Conservation (phyloP, 1,284 basidiomycete genomes). For the Erythrobasidium hasegawianum region DNA sequence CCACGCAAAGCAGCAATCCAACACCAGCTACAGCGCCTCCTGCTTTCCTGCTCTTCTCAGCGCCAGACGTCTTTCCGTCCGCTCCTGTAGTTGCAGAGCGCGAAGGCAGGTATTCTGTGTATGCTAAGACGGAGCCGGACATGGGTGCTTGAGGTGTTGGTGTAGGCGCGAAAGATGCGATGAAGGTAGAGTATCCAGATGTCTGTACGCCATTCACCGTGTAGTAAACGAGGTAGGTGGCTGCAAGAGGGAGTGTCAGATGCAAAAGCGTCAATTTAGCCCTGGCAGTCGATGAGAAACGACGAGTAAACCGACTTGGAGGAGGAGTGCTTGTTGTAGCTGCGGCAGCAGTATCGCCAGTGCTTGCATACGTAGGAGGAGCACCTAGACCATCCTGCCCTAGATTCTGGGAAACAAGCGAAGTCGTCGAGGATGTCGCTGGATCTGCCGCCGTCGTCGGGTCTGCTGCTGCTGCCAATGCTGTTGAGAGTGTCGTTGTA, state of each 20-base stretch:
- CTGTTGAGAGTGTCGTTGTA: slow-evolving; percentile 10
- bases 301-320: too few species aligned
- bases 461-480: neutral
- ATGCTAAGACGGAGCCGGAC: slow-evolving; percentile 10
- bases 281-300: too few species aligned
- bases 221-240: slow-evolving; percentile 25
- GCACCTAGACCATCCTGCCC: neutral
- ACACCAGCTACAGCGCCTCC: neutral
- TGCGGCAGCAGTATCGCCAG: too few species aligned
- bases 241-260: too few species aligned
- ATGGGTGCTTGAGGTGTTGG: slow-evolving; percentile 10
- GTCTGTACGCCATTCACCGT: slow-evolving; percentile 26
- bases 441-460: neutral
- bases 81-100: neutral
- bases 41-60: neutral
- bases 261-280: too few species aligned
- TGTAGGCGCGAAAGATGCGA: slow-evolving; percentile 4
- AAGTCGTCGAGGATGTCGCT: neutral
- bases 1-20: neutral
- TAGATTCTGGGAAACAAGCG: neutral
- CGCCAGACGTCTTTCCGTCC: neutral
- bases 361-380: too few species aligned
- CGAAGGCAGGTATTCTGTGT: slow-evolving; percentile 13
- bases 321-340: too few species aligned
- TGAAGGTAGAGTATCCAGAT: slow-evolving; percentile 11